These are phyloP conservation scores for Blastobotrys buckinghamii DNA, from an alignment of 1,139 yeast genomes.

Conservation along the genomic window DNA sequence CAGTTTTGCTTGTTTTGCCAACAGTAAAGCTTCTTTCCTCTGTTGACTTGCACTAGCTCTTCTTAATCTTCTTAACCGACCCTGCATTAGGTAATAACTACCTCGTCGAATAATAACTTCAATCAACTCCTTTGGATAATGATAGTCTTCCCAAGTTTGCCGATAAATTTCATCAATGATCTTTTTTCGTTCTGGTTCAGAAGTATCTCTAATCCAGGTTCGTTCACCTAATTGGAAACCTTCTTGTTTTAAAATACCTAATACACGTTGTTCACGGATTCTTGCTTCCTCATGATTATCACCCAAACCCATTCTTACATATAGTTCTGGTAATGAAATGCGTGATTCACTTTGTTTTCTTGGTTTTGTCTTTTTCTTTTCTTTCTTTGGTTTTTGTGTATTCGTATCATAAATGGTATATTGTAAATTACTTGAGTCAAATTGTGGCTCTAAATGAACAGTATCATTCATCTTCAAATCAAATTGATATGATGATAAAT, in stretches of 20 bases:
- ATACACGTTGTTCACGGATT: conserved; percentile 52
- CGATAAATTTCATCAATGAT: conserved; percentile 46
- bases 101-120: conserved; percentile 75
- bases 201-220: conserved; percentile 79
- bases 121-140: conserved; percentile 47
- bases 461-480: not conserved
- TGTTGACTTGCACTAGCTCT: conserved; percentile 7
- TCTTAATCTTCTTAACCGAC: conserved; percentile 53
- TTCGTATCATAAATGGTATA: not conserved
- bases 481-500: not conserved
- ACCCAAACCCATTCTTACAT: conserved; percentile 47
- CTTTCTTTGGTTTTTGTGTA: not conserved
- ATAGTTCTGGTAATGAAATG: conserved; percentile 51
- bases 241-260: conserved; percentile 53
- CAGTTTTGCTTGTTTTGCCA: not conserved
- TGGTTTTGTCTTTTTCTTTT: conserved; percentile 15
- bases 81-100: conserved; percentile 75
- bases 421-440: not conserved
- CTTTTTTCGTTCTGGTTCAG: conserved; percentile 43
- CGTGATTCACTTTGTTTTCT: conserved; percentile 47
- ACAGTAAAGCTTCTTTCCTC: conserved; percentile 1
- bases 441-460: not conserved
- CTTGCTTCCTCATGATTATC: conserved; percentile 51
- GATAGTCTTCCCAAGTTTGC: conserved; percentile 45
- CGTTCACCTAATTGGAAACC: conserved; percentile 66